These are phyloP conservation scores for Sordariomycetes sp. DNA, from an alignment of 2,329 filamentous ascomycete species.

Conservation along the genomic window DNA sequence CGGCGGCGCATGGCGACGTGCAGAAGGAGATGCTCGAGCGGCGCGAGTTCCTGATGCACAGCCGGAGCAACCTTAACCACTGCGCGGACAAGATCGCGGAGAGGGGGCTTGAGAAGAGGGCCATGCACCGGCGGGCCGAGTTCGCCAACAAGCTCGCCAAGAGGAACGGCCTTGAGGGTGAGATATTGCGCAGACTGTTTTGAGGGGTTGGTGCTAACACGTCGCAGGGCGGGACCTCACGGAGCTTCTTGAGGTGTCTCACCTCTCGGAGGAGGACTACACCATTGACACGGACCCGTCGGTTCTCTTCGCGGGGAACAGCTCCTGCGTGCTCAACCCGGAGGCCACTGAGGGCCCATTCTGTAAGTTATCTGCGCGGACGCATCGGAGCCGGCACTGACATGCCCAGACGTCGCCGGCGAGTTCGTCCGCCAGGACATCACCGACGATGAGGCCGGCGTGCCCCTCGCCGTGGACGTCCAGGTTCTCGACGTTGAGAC, in stretches of 20 bases:
- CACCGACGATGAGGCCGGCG: constrained; percentile 26
- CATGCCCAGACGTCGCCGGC: constrained; percentile 19
- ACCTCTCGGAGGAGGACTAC: constrained; percentile 19
- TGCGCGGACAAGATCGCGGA: constrained; percentile 34
- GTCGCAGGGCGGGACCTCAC: constrained; percentile 10
- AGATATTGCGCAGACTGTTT: constrained; percentile 1
- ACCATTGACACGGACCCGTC: constrained; percentile 15
- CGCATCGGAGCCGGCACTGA: neutral
- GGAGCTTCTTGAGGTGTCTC: constrained; percentile 21
- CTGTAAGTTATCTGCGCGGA: constrained; percentile 14
- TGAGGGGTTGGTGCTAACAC: neutral
- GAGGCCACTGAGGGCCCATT: constrained; percentile 40
- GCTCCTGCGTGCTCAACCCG: constrained; percentile 35
- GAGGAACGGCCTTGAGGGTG: constrained; percentile 18
- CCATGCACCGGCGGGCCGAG: constrained; percentile 30
- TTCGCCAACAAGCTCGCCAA: constrained; percentile 27
- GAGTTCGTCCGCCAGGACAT: constrained; percentile 26
- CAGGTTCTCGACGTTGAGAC: constrained; percentile 30
- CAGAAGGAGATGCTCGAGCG: constrained; percentile 37
- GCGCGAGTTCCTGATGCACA: constrained; percentile 24
- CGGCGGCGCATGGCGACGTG: constrained; percentile 32
- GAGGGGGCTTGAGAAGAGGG: constrained; percentile 31
- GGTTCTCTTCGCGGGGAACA: constrained; percentile 22
- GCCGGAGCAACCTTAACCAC: constrained; percentile 30
- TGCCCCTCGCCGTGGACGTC: constrained; percentile 28